Percentiles rank a stretch among this genome's conserved stretches.
phyloP scores from a whole-genome alignment of 805 yeast genomes.

The Wickerhamomyces sydowiorum region DNA sequence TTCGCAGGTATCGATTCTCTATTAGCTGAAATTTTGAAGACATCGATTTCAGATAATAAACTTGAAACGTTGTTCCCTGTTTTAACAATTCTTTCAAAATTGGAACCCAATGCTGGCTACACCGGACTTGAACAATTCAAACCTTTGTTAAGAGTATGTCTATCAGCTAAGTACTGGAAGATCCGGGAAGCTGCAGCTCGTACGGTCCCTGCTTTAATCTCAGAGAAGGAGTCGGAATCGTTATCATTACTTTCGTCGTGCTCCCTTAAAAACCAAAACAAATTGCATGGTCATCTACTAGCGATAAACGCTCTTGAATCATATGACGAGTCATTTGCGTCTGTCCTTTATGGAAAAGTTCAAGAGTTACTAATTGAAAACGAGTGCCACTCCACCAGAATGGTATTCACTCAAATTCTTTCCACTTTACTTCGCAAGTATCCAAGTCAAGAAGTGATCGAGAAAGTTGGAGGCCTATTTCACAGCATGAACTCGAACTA shows the following conservation, averaged over 20 bases:
- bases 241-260: slow-evolving; percentile 18
- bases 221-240: slow-evolving; percentile 26
- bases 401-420: slow-evolving; percentile 27
- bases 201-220: slow-evolving; percentile 49
- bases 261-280: slow-evolving; percentile 31
- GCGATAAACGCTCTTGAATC: slow-evolving; percentile 36
- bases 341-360: slow-evolving; percentile 4
- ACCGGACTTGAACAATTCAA: slow-evolving; percentile 48
- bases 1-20: slow-evolving; percentile 47
- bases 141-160: slow-evolving; percentile 38
- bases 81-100: slow-evolving; percentile 60
- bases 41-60: slow-evolving; percentile 26
- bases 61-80: slow-evolving; percentile 71
- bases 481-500: slow-evolving; percentile 21
- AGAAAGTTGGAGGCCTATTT: slow-evolving; percentile 31
- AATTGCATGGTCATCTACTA: slow-evolving; percentile 54
- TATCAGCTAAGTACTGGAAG: slow-evolving; percentile 65
- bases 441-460: slow-evolving; percentile 6
- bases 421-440: slow-evolving; percentile 1
- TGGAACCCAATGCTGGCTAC: slow-evolving; percentile 56
- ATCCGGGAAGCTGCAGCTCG: slow-evolving; percentile 83
- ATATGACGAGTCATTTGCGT: slow-evolving; percentile 4
- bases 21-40: slow-evolving; percentile 37
- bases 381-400: slow-evolving; percentile 28
- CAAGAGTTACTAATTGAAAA: slow-evolving; percentile 16